phyloP scores from a whole-genome alignment of 2,329 filamentous ascomycete species.

The Fusarium citri region DNA sequence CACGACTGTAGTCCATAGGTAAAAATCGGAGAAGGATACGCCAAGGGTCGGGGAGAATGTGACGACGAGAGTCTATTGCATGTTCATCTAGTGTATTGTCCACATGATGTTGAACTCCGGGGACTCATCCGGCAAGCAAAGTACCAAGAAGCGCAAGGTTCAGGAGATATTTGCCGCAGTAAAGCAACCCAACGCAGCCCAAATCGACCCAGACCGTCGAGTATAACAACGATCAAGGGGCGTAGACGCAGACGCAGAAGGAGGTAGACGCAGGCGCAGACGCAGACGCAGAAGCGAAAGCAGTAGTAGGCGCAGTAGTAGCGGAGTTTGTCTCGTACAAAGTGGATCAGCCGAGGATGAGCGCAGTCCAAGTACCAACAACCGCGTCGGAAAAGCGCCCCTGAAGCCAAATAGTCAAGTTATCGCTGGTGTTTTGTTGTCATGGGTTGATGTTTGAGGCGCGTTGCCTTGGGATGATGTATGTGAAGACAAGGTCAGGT shows the following conservation, averaged over 20 bases:
- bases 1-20: conserved; percentile 6
- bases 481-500: conserved; percentile 34
- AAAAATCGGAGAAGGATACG: conserved; percentile 28
- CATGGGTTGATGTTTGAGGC: conserved; percentile 39
- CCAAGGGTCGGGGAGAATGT: conserved; percentile 31
- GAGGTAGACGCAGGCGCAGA: conserved; percentile 16
- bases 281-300: conserved; percentile 20
- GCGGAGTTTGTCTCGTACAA: conserved; percentile 29
- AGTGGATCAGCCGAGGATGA: conserved; percentile 32
- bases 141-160: conserved; percentile 31
- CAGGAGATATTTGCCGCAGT: conserved; percentile 21
- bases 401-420: conserved; percentile 26
- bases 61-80: conserved; percentile 28
- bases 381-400: conserved; percentile 22
- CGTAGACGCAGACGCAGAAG: conserved; percentile 24
- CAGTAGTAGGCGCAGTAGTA: conserved; percentile 28
- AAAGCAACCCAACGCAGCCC: conserved; percentile 13
- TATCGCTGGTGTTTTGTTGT: conserved; percentile 23
- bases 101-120: conserved; percentile 34
- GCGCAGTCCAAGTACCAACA: conserved; percentile 13
- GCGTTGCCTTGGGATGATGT: conserved; percentile 21
- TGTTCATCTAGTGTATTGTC: conserved; percentile 38
- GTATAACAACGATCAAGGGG: conserved; percentile 7
- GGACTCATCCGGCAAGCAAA: conserved; percentile 31
- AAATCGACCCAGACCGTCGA: conserved; percentile 3